Base-by-base conservation (phyloP, 345 rosid species). In the Salix dunnii region DNA sequence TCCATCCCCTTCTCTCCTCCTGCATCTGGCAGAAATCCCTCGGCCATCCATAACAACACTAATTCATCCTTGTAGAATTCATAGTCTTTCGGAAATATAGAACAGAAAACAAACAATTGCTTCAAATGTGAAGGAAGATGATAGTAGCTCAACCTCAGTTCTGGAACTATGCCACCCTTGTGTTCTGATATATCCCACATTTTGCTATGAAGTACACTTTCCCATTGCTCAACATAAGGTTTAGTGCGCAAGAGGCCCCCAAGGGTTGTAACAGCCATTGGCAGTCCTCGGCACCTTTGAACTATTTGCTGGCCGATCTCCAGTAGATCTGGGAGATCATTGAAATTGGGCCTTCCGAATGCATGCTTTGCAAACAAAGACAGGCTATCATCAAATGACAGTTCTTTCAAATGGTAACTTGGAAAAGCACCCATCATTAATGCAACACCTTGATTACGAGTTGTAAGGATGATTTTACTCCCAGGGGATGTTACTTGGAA, bases 11-110 rank as follows among this genome's bases (percentile, higher is more conserved):
- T 71, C 3, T 61, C 6, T 14, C 33, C 63, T 23, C 42, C 27
- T 11, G 21, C 61, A 2, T 13, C 63, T 31, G 55, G 72, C 60
- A 77, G 27, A 0, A 69, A 40, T 17, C 80, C 84, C 33, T 77
- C 78, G 30, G 78, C 75, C 72, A 77, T 81, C 84, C 84, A 81
- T 33, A 77, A 18, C 2, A 61, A 3, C 21, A 81, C 68, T 38
- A 82, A 16, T 35, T 82, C 74, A 13, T 75, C 63, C 80, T 78
- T 65, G 6, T 78, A 67, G 4, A 78, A 75, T 40, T 74, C 74
- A 61, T 78, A 75, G 25, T 71, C 74, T 6, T 75, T 82, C 0
- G 81, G 77, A 65, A 82, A 25, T 7, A 73, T 62, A 40, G 78
- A 63, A 69, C 84, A 77, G 20, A 73, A 81, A 21, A 67, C 74